Evolutionary conservation across 1,284 basidiomycete genomes (phyloP).

Genomic region (Phellopilus nigrolimitatus): DNA sequence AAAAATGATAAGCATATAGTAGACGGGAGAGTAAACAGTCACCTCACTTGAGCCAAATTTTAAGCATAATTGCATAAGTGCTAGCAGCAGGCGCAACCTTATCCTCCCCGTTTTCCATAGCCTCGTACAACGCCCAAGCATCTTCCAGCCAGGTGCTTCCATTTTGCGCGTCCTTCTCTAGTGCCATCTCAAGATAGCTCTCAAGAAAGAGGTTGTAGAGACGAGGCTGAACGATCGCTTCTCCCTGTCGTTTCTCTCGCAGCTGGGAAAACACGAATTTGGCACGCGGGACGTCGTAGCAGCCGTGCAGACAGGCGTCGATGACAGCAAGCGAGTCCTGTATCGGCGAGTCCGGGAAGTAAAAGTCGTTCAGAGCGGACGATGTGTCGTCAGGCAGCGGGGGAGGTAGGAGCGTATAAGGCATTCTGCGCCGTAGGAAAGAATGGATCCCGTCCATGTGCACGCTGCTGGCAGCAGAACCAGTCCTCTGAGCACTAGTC

Average conservation of each 20-base stretch:
- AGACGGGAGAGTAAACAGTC: conserved; percentile 1
- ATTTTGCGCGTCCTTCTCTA: conserved; percentile 38
- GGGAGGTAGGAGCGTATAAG: conserved; percentile 58
- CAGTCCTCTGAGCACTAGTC: conserved; percentile 21
- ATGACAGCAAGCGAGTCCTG: conserved; percentile 72
- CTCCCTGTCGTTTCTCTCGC: conserved; percentile 32
- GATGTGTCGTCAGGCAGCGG: conserved; percentile 48
- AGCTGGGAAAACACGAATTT: conserved; percentile 61
- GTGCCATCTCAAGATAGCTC: conserved; percentile 59
- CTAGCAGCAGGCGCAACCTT: conserved; percentile 46
- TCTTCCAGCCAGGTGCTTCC: conserved; percentile 52
- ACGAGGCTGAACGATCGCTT: conserved; percentile 35
- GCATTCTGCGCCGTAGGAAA: conserved; percentile 44
- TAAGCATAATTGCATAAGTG: conserved; percentile 66
- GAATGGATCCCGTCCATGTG: conserved; percentile 32
- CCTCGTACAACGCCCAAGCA: conserved; percentile 51
- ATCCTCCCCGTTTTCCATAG: conserved; percentile 48
- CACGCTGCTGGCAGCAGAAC: conserved; percentile 7
- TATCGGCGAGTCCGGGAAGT: conserved; percentile 60
- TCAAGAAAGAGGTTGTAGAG: conserved; percentile 55
- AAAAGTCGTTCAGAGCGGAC: conserved; percentile 42
- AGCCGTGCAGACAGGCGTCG: conserved; percentile 71
- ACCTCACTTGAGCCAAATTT: conserved; percentile 49
- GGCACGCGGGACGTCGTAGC: conserved; percentile 69
- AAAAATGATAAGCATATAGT: conserved; percentile 14